Base-by-base conservation (phyloP, 495 filamentous ascomycete genomes). In the Acidomyces sp. region DNA sequence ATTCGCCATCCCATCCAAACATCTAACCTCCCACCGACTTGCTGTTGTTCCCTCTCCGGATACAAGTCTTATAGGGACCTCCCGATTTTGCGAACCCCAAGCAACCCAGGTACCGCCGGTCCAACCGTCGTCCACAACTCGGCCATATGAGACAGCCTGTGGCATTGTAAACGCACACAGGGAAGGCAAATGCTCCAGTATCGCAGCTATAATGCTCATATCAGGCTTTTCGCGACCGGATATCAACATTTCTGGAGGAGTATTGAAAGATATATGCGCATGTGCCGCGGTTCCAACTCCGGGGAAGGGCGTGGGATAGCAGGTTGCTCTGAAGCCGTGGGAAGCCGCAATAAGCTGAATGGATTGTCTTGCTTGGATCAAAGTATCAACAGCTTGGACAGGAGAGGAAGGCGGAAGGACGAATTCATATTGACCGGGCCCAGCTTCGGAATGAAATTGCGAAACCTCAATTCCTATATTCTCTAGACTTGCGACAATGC, bases 401-500 rank as follows among this genome's bases (percentile, higher is more conserved):
- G 85, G 80, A 0, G 71, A 55, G 0, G 66, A 61, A 0, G 82
- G 75, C 0, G 75, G 68, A 0, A 88, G 73, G 12, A 85, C 66
- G 46, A 93, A 80, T 55, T 93, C 86, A 55, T 78, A 93, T 49
- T 93, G 86, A 6, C 82, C 82, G 0, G 70, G 66, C 0, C 77
- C 71, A 38, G 68, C 72, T 53, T 92, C 86, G 15, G 86, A 58
- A 55, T 94, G 86, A 55, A 85, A 78, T 55, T 85, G 75, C 35
- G 81, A 67, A 13, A 86, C 61, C 5, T 71, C 52, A 39, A 94
- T 82, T 11, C 72, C 80, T 37, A 75, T 68, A 3, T 58, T 54
- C 3, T 62, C 65, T 3, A 87, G 65, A 3, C 65, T 63, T 3
- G 65, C 59, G 10, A 68, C 68, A 30, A 82, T 77, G 22, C 81